phyloP scores from a whole-genome alignment of 495 filamentous ascomycete species.

The Penicillium roqueforti region DNA sequence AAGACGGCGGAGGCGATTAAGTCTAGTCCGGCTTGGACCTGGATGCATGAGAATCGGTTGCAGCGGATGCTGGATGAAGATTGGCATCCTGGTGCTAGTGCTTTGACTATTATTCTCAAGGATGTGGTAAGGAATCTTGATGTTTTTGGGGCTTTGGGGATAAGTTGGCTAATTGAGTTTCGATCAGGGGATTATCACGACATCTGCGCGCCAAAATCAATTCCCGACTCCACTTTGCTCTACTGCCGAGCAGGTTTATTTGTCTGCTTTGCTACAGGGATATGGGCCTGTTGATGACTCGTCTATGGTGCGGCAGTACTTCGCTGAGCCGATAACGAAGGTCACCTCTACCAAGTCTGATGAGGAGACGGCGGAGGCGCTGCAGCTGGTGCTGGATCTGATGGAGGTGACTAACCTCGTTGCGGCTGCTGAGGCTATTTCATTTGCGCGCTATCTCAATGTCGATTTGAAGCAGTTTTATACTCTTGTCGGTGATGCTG shows the following conservation, averaged over 20 bases:
- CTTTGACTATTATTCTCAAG: conserved; percentile 74
- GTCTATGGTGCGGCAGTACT: conserved; percentile 61
- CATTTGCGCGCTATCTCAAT: conserved; percentile 58
- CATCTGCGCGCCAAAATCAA: conserved; percentile 53
- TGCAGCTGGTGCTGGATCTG: conserved; percentile 54
- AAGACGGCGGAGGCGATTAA: conserved; percentile 54
- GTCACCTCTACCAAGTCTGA: conserved; percentile 24
- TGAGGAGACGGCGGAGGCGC: conserved; percentile 29
- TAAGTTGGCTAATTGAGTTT: conserved; percentile 8
- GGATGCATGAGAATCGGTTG: conserved; percentile 78
- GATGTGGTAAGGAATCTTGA: conserved; percentile 50
- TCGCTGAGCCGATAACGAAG: conserved; percentile 36
- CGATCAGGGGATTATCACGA: conserved; percentile 64
- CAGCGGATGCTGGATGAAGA: conserved; percentile 66
- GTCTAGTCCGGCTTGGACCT: conserved; percentile 60
- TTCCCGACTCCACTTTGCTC: conserved; percentile 69
- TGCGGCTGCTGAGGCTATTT: conserved; percentile 60
- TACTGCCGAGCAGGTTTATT: conserved; percentile 68
- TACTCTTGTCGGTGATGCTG: conserved; percentile 64
- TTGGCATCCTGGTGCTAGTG: conserved; percentile 60
- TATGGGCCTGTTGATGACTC: conserved; percentile 67
- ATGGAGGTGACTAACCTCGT: conserved; percentile 63
- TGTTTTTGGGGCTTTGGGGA: not conserved
- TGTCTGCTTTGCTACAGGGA: conserved; percentile 54
- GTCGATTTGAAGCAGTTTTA: conserved; percentile 63